Base-by-base conservation (phyloP, 78 protist genomes). In the Speleostelium caveatum region DNA sequence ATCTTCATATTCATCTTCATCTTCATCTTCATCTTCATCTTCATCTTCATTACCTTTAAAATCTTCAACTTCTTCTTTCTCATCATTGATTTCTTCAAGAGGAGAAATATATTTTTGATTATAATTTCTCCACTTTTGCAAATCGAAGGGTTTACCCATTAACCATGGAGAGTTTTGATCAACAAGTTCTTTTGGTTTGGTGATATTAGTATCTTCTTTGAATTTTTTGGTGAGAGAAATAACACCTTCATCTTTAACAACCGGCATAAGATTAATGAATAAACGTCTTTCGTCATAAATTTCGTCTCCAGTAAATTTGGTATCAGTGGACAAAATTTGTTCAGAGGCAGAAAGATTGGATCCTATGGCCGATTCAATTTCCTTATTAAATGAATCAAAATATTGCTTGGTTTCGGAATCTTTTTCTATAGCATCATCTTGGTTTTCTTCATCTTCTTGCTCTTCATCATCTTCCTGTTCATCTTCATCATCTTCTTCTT, bases 71-170 rank as follows among this genome's bases (percentile, higher is more conserved):
- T 24, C 17, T 55, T 67, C 58, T 22, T 67, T 21, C 38, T 32
- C 45, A 14, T 14, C 53, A 45, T 45, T 45, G 10, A 14, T 45
- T 39, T 66, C 56, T 45, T 69, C 76, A n/a, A n/a, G n/a, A n/a
- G n/a, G n/a, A n/a, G n/a, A n/a, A n/a, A n/a, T n/a, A n/a, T n/a
- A n/a, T n/a, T n/a, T n/a, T 68, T 80, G 89, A 41, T 68, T 60
- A 30, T 45, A 19, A 12, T 67, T 7, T 33, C 89, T 32, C 24
- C 35, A 68, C 17, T 80, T 45, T 35, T 42, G 53, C 60, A 80
- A 33, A 80, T 80, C 68, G 33, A 80, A 80, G 65, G 89, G 89
- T 39, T 68, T 65, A 58, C 89, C 89, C 75, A 80, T 67, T 38
- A 80, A 68, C 89, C 89, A 80, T 6, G 30, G 49, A 68, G 65